These are phyloP conservation scores for Trichophyton schoenleinii DNA, from an alignment of 2,329 filamentous ascomycete genomes.

Conservation along the genomic window DNA sequence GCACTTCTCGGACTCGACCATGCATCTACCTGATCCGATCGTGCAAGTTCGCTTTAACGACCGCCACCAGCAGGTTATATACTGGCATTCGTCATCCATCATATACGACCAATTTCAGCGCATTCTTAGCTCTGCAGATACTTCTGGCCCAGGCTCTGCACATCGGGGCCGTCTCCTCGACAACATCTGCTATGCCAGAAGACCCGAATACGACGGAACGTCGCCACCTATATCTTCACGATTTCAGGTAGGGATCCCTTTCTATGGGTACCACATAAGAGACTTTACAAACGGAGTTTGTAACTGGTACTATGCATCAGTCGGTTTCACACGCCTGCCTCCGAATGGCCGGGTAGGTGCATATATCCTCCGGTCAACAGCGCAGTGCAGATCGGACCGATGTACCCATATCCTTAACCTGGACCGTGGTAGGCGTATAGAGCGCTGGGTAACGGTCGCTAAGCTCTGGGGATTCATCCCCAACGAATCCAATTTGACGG, in stretches of 20 bases:
- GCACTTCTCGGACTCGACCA: background rate
- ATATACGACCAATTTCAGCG: conserved; percentile 27
- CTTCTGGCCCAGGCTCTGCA: conserved; percentile 3
- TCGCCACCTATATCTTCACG: background rate
- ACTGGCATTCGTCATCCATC: conserved; percentile 22
- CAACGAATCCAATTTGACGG: conserved; percentile 23
- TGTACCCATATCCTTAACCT: conserved; percentile 28
- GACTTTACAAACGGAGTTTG: background rate
- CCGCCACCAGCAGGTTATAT: conserved; percentile 24
- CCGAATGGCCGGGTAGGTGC: background rate
- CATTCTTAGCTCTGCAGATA: conserved; percentile 8
- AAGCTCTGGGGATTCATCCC: conserved; percentile 26
- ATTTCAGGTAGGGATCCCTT: background rate
- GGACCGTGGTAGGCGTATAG: conserved; percentile 29
- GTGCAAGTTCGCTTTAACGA: conserved; percentile 24
- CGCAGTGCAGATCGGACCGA: conserved; percentile 16
- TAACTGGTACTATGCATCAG: background rate
- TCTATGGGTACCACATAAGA: background rate
- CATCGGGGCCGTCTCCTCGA: conserved; percentile 13
- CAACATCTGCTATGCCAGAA: conserved; percentile 2
- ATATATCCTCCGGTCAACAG: conserved; percentile 27
- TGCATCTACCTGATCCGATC: background rate
- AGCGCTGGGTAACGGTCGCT: conserved; percentile 26
- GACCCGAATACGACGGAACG: background rate
- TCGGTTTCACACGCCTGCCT: background rate